These are phyloP conservation scores for Ceratobasidium sp. DNA, from an alignment of 1,284 basidiomycete species.

Conservation along the genomic window DNA sequence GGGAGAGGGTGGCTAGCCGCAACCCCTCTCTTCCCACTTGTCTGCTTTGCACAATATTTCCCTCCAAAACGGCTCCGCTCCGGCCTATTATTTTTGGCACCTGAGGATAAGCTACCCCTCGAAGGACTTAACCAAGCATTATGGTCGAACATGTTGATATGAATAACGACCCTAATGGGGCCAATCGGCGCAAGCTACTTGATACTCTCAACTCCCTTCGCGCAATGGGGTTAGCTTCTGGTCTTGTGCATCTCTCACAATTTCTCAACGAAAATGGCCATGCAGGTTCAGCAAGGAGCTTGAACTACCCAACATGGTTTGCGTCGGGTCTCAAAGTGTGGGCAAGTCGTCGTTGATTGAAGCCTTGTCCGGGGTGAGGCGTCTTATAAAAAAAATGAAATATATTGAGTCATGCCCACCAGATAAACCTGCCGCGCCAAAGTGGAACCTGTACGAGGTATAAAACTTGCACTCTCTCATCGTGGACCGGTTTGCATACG, in stretches of 20 bases:
- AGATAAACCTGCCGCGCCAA: conserved; percentile 49
- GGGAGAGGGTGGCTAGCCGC: neutral
- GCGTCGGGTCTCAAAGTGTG: conserved; percentile 68
- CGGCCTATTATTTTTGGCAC: too few species aligned
- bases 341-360: conserved; percentile 66
- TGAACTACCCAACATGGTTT: conserved; percentile 64
- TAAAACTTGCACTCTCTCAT: neutral
- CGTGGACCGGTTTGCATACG: neutral
- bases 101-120: neutral
- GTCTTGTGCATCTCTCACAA: neutral
- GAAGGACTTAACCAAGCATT: too few species aligned
- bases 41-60: neutral
- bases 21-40: neutral
- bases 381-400: neutral
- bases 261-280: neutral
- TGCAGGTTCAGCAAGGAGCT: conserved; percentile 57
- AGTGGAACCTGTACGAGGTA: conserved; percentile 50
- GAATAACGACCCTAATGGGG: conserved; percentile 16
- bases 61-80: neutral
- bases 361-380: conserved; percentile 50
- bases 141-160: conserved; percentile 17
- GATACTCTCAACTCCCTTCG: conserved; percentile 15
- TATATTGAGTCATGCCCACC: neutral
- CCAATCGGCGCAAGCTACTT: conserved; percentile 16
- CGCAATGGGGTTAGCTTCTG: conserved; percentile 13